Evolutionary conservation across 768 basidiomycete species (phyloP).

Genomic region (Fomitopsis serialis): DNA sequence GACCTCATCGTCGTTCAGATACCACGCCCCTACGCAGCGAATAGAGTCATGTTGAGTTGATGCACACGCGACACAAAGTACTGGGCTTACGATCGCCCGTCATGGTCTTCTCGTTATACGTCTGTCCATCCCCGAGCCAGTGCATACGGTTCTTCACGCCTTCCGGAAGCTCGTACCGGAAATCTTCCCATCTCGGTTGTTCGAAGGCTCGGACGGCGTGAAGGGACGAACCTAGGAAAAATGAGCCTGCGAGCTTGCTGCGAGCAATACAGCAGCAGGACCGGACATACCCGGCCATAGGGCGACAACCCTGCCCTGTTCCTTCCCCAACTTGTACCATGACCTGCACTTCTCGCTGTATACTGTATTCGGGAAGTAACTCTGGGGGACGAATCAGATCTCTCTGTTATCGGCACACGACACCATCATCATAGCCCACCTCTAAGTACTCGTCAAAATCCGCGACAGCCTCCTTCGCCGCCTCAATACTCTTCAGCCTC

Average conservation of each 20-base stretch:
- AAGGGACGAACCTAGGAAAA: conserved; percentile 39
- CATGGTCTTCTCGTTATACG: conserved; percentile 41
- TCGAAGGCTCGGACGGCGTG: conserved; percentile 44
- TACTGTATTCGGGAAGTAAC: conserved; percentile 50
- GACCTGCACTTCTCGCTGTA: conserved; percentile 53
- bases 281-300: conserved; percentile 51
- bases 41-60: no score
- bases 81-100: conserved; percentile 22
- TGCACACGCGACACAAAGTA: background rate
- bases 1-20: conserved; percentile 33
- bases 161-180: conserved; percentile 43
- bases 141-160: conserved; percentile 42
- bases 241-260: background rate
- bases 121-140: conserved; percentile 61
- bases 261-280: background rate
- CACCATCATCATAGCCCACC: conserved; percentile 26
- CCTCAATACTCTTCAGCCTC: conserved; percentile 55
- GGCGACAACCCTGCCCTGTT: conserved; percentile 50
- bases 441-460: conserved; percentile 61
- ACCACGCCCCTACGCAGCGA: conserved; percentile 36
- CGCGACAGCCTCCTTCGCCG: conserved; percentile 50
- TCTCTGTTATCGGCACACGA: no score
- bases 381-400: conserved; percentile 21
- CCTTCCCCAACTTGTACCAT: conserved; percentile 61
- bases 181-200: conserved; percentile 65